Percentiles rank a stretch among this genome's conserved stretches.
These are phyloP conservation scores for Ophiostoma sp. DNA, from an alignment of 2,329 filamentous ascomycete genomes.

Conservation along the genomic window DNA sequence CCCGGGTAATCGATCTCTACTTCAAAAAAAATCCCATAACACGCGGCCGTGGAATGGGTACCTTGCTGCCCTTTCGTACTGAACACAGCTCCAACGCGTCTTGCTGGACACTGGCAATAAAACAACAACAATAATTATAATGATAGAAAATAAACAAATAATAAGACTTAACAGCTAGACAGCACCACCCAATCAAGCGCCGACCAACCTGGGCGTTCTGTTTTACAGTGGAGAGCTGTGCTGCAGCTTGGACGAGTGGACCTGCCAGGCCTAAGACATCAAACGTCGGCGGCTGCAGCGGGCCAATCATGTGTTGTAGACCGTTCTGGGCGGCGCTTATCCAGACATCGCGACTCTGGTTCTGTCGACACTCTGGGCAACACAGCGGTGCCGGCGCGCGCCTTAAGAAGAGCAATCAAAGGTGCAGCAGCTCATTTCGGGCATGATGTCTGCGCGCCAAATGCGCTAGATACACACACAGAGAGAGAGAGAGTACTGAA, in stretches of 20 bases:
- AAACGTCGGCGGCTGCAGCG: slow-evolving; percentile 24
- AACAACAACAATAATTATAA: neutral
- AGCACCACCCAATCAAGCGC: slow-evolving; percentile 9
- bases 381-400: too few species aligned
- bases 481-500: too few species aligned
- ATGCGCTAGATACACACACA: too few species aligned
- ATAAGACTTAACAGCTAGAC: neutral
- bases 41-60: too few species aligned
- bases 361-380: neutral
- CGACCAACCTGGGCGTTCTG: neutral
- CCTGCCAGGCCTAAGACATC: slow-evolving; percentile 18
- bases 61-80: too few species aligned
- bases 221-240: neutral
- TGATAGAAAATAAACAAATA: neutral
- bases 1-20: too few species aligned
- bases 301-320: slow-evolving; percentile 29
- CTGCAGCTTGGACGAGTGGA: neutral
- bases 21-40: too few species aligned
- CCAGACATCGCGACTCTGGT: neutral
- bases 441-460: too few species aligned
- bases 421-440: too few species aligned
- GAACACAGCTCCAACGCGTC: too few species aligned
- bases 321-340: slow-evolving; percentile 37
- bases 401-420: too few species aligned
- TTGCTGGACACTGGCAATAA: too few species aligned